These are phyloP conservation scores for Euphrasia arctica DNA, from an alignment of 305 asterid species.

Conservation along the genomic window DNA sequence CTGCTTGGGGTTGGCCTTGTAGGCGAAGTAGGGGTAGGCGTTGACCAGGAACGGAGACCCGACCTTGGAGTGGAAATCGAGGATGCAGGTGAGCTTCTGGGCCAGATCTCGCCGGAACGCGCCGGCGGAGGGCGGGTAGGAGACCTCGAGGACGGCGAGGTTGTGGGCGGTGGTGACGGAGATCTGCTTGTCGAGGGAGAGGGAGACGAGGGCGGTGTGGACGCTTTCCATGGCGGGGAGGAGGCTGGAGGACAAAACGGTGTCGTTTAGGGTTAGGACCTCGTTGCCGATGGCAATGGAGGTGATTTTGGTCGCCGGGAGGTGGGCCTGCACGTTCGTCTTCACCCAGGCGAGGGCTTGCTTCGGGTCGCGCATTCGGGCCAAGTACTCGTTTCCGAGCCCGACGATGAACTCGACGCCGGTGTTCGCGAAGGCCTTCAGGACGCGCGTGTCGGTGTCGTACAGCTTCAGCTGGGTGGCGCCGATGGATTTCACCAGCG, in stretches of 20 bases:
- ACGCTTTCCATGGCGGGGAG: slow-evolving; percentile 76
- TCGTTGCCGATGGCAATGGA: slow-evolving; percentile 83
- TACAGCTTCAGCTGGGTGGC: slow-evolving; percentile 74
- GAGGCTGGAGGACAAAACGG: slow-evolving; percentile 49
- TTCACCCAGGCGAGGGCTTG: slow-evolving; percentile 72
- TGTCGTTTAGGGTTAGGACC: slow-evolving; percentile 63
- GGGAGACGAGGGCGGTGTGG: slow-evolving; percentile 57
- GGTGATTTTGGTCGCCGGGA: slow-evolving; percentile 68
- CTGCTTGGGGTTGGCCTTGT: slow-evolving; percentile 58
- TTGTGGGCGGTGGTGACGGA: slow-evolving; percentile 85
- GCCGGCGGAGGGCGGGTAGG: slow-evolving; percentile 79
- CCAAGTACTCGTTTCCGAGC: slow-evolving; percentile 59
- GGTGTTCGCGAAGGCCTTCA: slow-evolving; percentile 79
- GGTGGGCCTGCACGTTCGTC: slow-evolving; percentile 52
- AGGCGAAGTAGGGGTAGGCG: slow-evolving; percentile 81
- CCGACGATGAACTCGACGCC: slow-evolving; percentile 75
- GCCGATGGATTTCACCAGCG: slow-evolving; percentile 67
- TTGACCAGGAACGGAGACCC: slow-evolving; percentile 67
- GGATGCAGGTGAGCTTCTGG: slow-evolving; percentile 40
- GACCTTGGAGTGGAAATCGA: slow-evolving; percentile 58
- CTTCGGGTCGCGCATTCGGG: slow-evolving; percentile 52
- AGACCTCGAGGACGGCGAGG: slow-evolving; percentile 56
- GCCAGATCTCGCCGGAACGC: slow-evolving; percentile 48
- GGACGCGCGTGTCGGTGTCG: slow-evolving; percentile 76
- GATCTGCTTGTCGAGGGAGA: slow-evolving; percentile 54